Percentiles rank a stretch among this genome's conserved stretches.
Evolutionary conservation across 2,329 filamentous ascomycete genomes (phyloP).

Genomic region (Xylariaceae sp.): DNA sequence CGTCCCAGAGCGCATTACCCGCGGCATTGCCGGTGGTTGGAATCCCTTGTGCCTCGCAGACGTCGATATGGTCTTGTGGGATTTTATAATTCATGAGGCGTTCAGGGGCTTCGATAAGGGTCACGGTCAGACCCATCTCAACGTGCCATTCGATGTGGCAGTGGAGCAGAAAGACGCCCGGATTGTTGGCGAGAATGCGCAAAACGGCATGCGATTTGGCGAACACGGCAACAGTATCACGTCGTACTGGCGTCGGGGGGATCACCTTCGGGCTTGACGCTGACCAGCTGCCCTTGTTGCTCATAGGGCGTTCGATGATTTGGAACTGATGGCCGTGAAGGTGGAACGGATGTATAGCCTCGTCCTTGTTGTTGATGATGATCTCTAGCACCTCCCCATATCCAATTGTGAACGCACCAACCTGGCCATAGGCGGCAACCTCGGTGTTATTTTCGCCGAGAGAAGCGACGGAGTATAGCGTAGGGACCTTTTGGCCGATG

Average conservation of each 20-base stretch:
- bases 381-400: constrained; percentile 43
- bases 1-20: constrained; percentile 37
- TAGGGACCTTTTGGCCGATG: constrained; percentile 63
- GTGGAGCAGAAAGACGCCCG: constrained; percentile 54
- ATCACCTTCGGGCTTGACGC: constrained; percentile 23
- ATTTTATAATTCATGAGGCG: constrained; percentile 53
- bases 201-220: constrained; percentile 46
- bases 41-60: constrained; percentile 43
- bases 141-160: constrained; percentile 62
- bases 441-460: constrained; percentile 44
- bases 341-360: constrained; percentile 48
- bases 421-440: constrained; percentile 40
- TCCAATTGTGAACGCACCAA: constrained; percentile 40
- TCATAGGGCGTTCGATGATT: constrained; percentile 41
- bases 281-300: constrained; percentile 36
- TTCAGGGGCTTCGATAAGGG: constrained; percentile 54
- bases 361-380: constrained; percentile 48
- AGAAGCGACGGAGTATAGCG: constrained; percentile 66
- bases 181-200: constrained; percentile 50
- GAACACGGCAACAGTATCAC: constrained; percentile 40
- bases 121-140: constrained; percentile 52
- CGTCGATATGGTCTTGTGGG: constrained; percentile 53
- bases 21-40: constrained; percentile 62
- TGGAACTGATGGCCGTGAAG: constrained; percentile 55
- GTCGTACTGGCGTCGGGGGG: constrained; percentile 33